Evolutionary conservation across 441 rosid genomes (phyloP).

Genomic region (Heliophila coronopifolia): DNA sequence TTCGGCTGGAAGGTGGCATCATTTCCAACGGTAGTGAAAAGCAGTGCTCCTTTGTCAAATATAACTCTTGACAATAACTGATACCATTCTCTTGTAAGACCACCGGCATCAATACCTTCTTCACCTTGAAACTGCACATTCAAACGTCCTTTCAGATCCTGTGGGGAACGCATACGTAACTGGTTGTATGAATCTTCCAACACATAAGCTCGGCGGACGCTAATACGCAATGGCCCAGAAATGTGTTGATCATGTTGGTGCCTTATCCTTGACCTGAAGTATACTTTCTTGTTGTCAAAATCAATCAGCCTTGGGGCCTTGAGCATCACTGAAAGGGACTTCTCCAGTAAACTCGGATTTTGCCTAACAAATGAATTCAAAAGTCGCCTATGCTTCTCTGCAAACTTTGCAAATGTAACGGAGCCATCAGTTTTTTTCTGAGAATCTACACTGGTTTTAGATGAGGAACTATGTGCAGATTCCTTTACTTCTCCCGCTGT

Average conservation of each 20-base stretch:
- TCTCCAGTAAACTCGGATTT: conserved; percentile 82
- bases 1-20: conserved; percentile 96
- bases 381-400: conserved; percentile 91
- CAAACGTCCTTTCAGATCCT: conserved; percentile 86
- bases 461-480: conserved; percentile 48
- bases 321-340: conserved; percentile 86
- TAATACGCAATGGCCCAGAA: conserved; percentile 82
- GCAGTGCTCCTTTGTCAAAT: conserved; percentile 93
- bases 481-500: conserved; percentile 83
- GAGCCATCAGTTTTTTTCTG: conserved; percentile 70
- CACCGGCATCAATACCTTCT: conserved; percentile 99
- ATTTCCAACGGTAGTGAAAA: conserved; percentile 92
- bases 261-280: conserved; percentile 90
- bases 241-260: conserved; percentile 86
- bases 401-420: conserved; percentile 73
- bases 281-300: conserved; percentile 90
- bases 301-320: conserved; percentile 94
- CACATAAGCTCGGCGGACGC: conserved; percentile 88
- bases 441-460: conserved; percentile 41
- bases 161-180: conserved; percentile 86
- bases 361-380: conserved; percentile 88
- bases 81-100: conserved; percentile 98
- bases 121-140: conserved; percentile 98
- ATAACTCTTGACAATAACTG: conserved; percentile 91
- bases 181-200: conserved; percentile 98